phyloP scores from a whole-genome alignment of 1,284 basidiomycete species.

The Athelia sp. region DNA sequence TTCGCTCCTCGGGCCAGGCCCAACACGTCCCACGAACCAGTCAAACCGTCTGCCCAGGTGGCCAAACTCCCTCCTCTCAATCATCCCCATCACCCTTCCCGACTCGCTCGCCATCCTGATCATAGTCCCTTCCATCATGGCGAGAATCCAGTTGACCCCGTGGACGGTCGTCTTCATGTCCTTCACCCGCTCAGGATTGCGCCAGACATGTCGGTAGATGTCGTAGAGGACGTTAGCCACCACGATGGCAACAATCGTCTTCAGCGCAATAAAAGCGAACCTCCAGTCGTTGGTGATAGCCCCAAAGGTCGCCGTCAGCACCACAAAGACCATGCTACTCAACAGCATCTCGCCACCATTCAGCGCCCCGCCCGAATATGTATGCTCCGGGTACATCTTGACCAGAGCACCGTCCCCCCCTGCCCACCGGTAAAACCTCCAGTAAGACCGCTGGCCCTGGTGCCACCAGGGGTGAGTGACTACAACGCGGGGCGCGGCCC shows the following conservation, averaged over 20 bases:
- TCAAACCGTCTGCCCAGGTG: conserved; percentile 42
- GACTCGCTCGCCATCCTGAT: conserved; percentile 48
- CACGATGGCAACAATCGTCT: conserved; percentile 25
- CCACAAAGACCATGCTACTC: conserved; percentile 12
- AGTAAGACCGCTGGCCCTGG: conserved; percentile 41
- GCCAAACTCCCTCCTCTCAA: conserved; percentile 37
- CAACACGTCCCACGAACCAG: conserved; percentile 44
- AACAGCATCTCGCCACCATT: conserved; percentile 47
- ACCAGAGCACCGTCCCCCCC: conserved; percentile 52
- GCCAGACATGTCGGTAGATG: conserved; percentile 39
- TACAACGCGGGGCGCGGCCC: conserved; percentile 39
- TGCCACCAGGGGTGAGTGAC: conserved; percentile 60
- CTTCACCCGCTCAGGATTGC: conserved; percentile 29
- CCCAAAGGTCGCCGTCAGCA: conserved; percentile 10
- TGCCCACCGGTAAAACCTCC: conserved; percentile 54
- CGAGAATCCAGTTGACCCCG: conserved; percentile 31
- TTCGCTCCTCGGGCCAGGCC: conserved; percentile 35
- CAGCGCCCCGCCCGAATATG: conserved; percentile 40
- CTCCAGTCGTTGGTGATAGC: conserved; percentile 8
- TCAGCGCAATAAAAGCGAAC: conserved; percentile 15
- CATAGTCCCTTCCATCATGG: conserved; percentile 42
- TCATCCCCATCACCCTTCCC: conserved; percentile 40
- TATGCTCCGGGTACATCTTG: conserved; percentile 39
- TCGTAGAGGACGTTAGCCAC: conserved; percentile 43
- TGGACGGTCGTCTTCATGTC: conserved; percentile 30